phyloP scores from a whole-genome alignment of 768 basidiomycete genomes.

The Hemileccinum impolitum region DNA sequence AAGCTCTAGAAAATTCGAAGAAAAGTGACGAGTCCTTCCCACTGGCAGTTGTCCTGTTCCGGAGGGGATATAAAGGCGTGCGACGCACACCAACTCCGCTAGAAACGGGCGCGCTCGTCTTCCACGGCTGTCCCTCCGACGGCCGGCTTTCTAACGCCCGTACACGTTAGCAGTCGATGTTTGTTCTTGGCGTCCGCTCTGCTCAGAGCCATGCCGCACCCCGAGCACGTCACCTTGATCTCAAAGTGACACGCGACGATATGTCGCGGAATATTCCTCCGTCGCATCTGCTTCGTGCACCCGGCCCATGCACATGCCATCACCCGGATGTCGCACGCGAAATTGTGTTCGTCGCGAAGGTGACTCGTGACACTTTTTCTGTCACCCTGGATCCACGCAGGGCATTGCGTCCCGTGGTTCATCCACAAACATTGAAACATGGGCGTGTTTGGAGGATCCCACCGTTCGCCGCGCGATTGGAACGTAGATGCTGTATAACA shows the following conservation, averaged over 20 bases:
- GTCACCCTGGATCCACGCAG: slow-evolving; percentile 15
- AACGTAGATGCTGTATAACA: slow-evolving; percentile 5
- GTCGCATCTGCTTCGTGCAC: slow-evolving; percentile 17
- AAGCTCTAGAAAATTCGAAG: background rate
- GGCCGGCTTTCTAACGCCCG: background rate
- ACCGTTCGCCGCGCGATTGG: slow-evolving; percentile 7
- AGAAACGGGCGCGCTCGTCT: slow-evolving; percentile 1
- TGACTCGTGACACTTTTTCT: slow-evolving; percentile 17
- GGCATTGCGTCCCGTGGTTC: slow-evolving; percentile 7
- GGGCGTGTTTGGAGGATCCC: slow-evolving; percentile 1
- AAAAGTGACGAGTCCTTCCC: background rate
- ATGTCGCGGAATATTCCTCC: slow-evolving; percentile 25
- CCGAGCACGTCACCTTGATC: slow-evolving; percentile 17
- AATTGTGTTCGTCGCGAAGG: slow-evolving; percentile 18
- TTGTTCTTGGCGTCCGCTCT: slow-evolving; percentile 25
- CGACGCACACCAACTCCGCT: slow-evolving; percentile 12
- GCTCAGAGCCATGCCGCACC: slow-evolving; percentile 17
- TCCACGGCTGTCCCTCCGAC: background rate
- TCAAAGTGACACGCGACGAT: slow-evolving; percentile 23
- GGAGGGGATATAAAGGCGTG: background rate
- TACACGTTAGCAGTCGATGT: slow-evolving; percentile 4
- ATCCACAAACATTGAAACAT: slow-evolving; percentile 24
- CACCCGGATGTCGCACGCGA: slow-evolving; percentile 13
- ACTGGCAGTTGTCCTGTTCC: background rate
- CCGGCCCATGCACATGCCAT: slow-evolving; percentile 16